Conservation (phyloP, 352 stramenopile genomes). For the Aphanomyces euteiches region DNA sequence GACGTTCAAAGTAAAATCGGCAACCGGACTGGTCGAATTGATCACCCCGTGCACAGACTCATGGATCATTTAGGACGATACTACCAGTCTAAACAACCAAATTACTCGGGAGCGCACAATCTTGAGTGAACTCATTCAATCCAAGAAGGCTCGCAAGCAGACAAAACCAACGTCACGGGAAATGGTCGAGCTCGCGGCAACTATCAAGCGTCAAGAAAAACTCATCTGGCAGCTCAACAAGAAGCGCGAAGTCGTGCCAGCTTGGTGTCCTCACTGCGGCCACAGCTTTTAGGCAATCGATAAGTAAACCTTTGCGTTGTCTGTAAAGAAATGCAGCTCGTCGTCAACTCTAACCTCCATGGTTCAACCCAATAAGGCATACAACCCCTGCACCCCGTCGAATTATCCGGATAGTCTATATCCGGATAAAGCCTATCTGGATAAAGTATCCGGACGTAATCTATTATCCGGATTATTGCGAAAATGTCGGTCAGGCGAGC, state of each 20-base stretch:
- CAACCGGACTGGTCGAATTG: too few species aligned
- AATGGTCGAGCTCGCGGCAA: conserved; percentile 3
- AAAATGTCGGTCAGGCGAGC: not conserved
- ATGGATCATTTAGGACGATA: too few species aligned
- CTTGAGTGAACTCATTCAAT: too few species aligned
- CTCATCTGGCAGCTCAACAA: conserved; percentile 1
- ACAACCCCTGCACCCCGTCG: not conserved
- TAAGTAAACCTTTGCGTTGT: too few species aligned
- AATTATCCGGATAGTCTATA: not conserved
- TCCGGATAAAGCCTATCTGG: too few species aligned
- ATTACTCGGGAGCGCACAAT: too few species aligned
- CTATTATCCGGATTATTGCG: not conserved
- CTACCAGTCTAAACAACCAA: too few species aligned
- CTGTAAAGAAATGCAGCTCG: too few species aligned
- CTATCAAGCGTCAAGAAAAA: not conserved
- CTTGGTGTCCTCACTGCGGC: conserved; percentile 21
- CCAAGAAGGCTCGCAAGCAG: not conserved
- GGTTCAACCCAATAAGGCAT: not conserved
- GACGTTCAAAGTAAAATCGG: not conserved
- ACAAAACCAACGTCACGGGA: not conserved
- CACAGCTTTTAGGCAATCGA: not conserved
- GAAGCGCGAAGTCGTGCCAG: conserved; percentile 5
- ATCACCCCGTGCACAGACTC: too few species aligned
- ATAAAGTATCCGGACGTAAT: conserved; percentile 1
- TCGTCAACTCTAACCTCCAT: too few species aligned